Base-by-base conservation (phyloP, 805 yeast genomes). In the Myxozyma mucilagina region DNA sequence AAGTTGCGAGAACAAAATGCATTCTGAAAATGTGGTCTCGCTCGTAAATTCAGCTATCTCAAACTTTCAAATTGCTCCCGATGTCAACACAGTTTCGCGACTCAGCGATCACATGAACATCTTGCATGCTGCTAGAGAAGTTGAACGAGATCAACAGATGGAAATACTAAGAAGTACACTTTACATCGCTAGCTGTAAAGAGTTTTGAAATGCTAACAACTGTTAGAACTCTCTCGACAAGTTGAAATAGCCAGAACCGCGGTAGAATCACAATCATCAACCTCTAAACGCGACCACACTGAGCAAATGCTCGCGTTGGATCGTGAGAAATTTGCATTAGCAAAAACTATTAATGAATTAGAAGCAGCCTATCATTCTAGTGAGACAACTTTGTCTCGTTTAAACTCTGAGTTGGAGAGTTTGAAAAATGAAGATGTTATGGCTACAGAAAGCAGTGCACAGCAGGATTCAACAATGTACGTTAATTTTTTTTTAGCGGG, bases 301-400 rank as follows among this genome's bases (percentile, higher is more conserved):
- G 57, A 58, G 38, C 51, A 43, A 16, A 53, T 67, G 47, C 51
- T 67, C 6, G 49, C 49, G 11, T 52, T 61, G 11, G 69, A 67
- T 45, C 44, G 68, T 5, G 54, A 61, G 42, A 67, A 67, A 41
- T 67, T 67, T 35, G 36, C 67, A 7, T 39, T 67, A 34, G 69
- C 69, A 20, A 67, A 67, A 35, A 53, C 59, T 13, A 61, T 67
- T 38, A 67, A 67, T 35, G 69, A 67, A n/a, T 56, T 67, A 9
- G 69, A 67, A 24, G 42, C 61, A 4, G 56, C 64, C 10, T 56
- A 59, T 39, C 64, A 64, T 38, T 44, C 55, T 4, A 41, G 60
- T 43, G 69, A 67, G 50, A 36, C 67, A 2, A 56, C 65, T 31
- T 51, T 67, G 18, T 39, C 63, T 29, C 51, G 65, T 8, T 31